phyloP scores from a whole-genome alignment of 192 early-diverging fungal species.

The Podila minutissima region DNA sequence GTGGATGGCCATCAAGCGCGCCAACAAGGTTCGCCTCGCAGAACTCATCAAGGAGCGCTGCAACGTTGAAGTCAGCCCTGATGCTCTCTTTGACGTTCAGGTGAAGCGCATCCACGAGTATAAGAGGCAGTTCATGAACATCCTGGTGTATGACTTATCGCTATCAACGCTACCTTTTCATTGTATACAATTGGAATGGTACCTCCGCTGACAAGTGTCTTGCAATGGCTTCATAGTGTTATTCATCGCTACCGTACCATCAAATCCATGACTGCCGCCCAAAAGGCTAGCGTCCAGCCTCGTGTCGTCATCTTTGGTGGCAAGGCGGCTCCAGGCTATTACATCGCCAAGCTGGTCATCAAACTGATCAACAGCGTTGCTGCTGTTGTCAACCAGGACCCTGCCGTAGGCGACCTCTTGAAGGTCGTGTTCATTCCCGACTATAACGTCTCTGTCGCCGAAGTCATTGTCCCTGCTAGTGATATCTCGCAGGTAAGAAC shows the following conservation, averaged over 20 bases:
- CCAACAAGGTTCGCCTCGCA: slow-evolving; percentile 92
- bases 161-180: background rate
- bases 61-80: slow-evolving; percentile 78
- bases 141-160: slow-evolving; percentile 66
- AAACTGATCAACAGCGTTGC: slow-evolving; percentile 98
- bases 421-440: slow-evolving; percentile 98
- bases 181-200: background rate
- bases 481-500: slow-evolving; percentile 88
- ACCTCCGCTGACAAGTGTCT: background rate
- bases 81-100: slow-evolving; percentile 97
- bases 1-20: slow-evolving; percentile 92
- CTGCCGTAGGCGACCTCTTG: slow-evolving; percentile 80
- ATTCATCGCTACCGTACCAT: slow-evolving; percentile 93
- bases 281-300: slow-evolving; percentile 74
- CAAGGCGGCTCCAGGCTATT: slow-evolving; percentile 98
- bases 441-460: slow-evolving; percentile 98
- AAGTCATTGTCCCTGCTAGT: slow-evolving; percentile 95
- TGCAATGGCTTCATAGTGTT: slow-evolving; percentile 58
- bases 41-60: slow-evolving; percentile 80
- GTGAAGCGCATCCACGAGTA: slow-evolving; percentile 99
- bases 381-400: slow-evolving; percentile 88
- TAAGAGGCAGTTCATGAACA: slow-evolving; percentile 99
- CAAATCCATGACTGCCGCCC: slow-evolving; percentile 79
- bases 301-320: slow-evolving; percentile 97
- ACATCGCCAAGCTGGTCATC: slow-evolving; percentile 98